phyloP scores from a whole-genome alignment of 371 early-diverging fungal species.

The Entomophthora muscae region DNA sequence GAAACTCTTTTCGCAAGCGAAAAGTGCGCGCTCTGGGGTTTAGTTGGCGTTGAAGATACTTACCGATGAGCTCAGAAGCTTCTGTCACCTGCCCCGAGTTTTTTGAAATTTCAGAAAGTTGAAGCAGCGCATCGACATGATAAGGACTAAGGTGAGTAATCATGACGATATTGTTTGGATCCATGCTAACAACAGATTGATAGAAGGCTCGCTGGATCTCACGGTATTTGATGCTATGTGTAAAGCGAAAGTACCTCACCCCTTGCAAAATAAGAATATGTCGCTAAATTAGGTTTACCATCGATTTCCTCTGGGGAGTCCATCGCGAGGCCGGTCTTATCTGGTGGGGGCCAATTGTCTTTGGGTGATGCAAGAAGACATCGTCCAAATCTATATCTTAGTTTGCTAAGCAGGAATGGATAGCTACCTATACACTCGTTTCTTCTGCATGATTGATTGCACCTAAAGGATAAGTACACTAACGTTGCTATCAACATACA shows the following conservation, averaged over 20 bases:
- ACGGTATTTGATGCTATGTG: conserved; percentile 51
- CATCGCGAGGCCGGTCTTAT: conserved; percentile 51
- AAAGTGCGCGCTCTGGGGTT: conserved; percentile 54
- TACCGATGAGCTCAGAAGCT: conserved; percentile 59
- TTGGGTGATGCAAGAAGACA: conserved; percentile 50
- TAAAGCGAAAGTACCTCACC: conserved; percentile 34
- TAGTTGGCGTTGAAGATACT: background rate
- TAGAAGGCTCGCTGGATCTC: conserved; percentile 52
- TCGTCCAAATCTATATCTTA: conserved; percentile 20
- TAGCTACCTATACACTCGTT: conserved; percentile 14
- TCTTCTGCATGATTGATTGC: conserved; percentile 26
- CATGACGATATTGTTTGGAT: conserved; percentile 50
- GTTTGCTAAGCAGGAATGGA: conserved; percentile 7
- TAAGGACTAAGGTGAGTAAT: conserved; percentile 61
- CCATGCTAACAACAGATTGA: conserved; percentile 45
- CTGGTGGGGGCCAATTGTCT: conserved; percentile 58
- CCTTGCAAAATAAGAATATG: conserved; percentile 13
- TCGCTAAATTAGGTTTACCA: conserved; percentile 13
- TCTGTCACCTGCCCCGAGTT: conserved; percentile 57
- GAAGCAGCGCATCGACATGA: conserved; percentile 67
- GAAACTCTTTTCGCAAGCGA: conserved; percentile 65
- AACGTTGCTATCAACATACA: conserved; percentile 12
- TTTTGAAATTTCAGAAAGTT: conserved; percentile 64
- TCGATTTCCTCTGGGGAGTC: conserved; percentile 30
- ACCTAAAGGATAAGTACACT: conserved; percentile 10